phyloP scores from a whole-genome alignment of 345 rosid species.

The Trapa bicornis region DNA sequence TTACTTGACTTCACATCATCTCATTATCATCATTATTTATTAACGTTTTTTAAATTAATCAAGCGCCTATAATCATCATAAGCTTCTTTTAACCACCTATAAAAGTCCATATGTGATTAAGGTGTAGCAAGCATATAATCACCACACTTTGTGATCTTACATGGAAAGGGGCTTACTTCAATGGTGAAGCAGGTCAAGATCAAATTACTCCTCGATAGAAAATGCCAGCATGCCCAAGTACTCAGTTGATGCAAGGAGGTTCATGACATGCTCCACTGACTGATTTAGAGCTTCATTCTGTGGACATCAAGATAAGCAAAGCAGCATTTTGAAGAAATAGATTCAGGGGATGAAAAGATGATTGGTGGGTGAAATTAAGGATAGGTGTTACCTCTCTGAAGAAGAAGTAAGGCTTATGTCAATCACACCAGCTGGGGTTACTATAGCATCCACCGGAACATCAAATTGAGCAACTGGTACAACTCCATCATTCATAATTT shows the following conservation, averaged over 20 bases:
- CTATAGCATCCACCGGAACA: slow-evolving; percentile 60
- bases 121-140: background rate
- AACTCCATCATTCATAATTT: slow-evolving; percentile 60
- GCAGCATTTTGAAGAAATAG: background rate
- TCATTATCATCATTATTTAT: too few relatives aligned
- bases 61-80: too few relatives aligned
- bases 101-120: background rate
- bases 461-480: slow-evolving; percentile 56
- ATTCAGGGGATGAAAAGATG: background rate
- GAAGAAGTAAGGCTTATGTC: slow-evolving; percentile 60
- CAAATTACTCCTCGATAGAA: background rate
- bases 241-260: background rate
- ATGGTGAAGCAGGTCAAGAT: too few relatives aligned
- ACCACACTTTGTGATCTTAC: too few relatives aligned
- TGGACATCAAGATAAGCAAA: background rate
- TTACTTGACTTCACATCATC: too few relatives aligned
- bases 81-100: too few relatives aligned
- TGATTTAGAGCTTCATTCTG: slow-evolving; percentile 3
- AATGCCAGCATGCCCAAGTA: background rate
- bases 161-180: too few relatives aligned
- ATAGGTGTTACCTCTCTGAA: slow-evolving; percentile 32
- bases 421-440: slow-evolving; percentile 60
- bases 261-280: too few relatives aligned
- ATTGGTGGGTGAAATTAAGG: too few relatives aligned
- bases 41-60: too few relatives aligned